Conservation (phyloP, 768 basidiomycete species). For the Naganishia antarctica region DNA sequence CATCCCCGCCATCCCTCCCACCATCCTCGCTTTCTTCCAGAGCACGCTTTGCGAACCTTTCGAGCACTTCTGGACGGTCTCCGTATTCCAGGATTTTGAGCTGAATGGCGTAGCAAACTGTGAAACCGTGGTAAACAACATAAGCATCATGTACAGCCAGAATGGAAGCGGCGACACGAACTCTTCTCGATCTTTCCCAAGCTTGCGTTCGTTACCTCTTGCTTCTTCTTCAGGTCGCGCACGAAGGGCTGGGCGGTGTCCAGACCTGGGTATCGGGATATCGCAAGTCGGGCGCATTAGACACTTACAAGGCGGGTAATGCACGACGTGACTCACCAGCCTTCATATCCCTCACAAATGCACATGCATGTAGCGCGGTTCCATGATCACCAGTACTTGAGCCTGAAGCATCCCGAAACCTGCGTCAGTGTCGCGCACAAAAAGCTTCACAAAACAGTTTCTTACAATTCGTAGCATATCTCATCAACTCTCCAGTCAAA, state of each 20-base stretch:
- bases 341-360: slow-evolving; percentile 50
- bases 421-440: too few relatives aligned
- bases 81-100: slow-evolving; percentile 45
- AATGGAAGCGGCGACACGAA: slow-evolving; percentile 49
- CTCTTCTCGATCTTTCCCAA: slow-evolving; percentile 92
- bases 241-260: slow-evolving; percentile 54
- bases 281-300: background rate
- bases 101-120: slow-evolving; percentile 47
- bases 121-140: background rate
- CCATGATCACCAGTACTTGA: slow-evolving; percentile 46
- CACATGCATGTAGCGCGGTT: slow-evolving; percentile 45
- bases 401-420: background rate
- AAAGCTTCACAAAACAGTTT: slow-evolving; percentile 6
- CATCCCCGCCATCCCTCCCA: background rate
- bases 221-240: slow-evolving; percentile 76
- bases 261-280: slow-evolving; percentile 49
- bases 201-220: slow-evolving; percentile 76
- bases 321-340: slow-evolving; percentile 38
- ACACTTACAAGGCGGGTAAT: background rate
- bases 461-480: slow-evolving; percentile 79
- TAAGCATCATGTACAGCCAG: background rate
- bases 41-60: slow-evolving; percentile 44
- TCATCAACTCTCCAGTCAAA: slow-evolving; percentile 94
- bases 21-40: slow-evolving; percentile 39
- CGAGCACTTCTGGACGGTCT: slow-evolving; percentile 45